Percentiles rank a stretch among this genome's conserved stretches.
Conservation (phyloP, 495 filamentous ascomycete genomes). For the Penicillium chermesinum region DNA sequence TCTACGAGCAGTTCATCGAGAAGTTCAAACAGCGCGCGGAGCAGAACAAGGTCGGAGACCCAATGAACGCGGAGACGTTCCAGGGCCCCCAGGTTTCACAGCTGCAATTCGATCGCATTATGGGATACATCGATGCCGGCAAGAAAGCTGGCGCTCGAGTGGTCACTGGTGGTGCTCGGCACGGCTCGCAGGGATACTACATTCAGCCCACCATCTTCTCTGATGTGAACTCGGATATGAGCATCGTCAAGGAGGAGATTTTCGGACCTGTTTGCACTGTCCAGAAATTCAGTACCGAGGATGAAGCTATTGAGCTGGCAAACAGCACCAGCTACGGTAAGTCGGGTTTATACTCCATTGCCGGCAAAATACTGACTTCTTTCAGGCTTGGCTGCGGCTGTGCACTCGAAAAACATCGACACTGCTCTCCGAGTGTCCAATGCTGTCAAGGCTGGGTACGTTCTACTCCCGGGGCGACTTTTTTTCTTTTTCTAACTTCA, state of each 20-base stretch:
- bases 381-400: constrained; percentile 60
- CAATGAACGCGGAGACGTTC: constrained; percentile 74
- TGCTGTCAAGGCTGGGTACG: constrained; percentile 58
- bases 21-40: constrained; percentile 69
- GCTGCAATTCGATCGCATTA: constrained; percentile 80
- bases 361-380: neutral
- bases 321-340: constrained; percentile 66
- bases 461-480: neutral
- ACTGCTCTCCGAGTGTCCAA: constrained; percentile 75
- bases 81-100: constrained; percentile 89
- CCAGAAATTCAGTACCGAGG: constrained; percentile 72
- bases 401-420: constrained; percentile 81
- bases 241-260: constrained; percentile 89
- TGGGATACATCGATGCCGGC: constrained; percentile 79
- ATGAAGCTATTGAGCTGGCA: constrained; percentile 64
- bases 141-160: constrained; percentile 73
- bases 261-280: constrained; percentile 85
- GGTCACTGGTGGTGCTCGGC: constrained; percentile 68
- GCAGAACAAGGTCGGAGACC: constrained; percentile 75
- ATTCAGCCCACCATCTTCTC: constrained; percentile 89
- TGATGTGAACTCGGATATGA: constrained; percentile 74
- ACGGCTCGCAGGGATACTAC: constrained; percentile 77
- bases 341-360: neutral
- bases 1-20: constrained; percentile 69
- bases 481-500: neutral